Evolutionary conservation across 495 filamentous ascomycete genomes (phyloP), one percentile per base, ranked within the genome.

Genomic region (Lasiosphaeriaceae sp.): DNA sequence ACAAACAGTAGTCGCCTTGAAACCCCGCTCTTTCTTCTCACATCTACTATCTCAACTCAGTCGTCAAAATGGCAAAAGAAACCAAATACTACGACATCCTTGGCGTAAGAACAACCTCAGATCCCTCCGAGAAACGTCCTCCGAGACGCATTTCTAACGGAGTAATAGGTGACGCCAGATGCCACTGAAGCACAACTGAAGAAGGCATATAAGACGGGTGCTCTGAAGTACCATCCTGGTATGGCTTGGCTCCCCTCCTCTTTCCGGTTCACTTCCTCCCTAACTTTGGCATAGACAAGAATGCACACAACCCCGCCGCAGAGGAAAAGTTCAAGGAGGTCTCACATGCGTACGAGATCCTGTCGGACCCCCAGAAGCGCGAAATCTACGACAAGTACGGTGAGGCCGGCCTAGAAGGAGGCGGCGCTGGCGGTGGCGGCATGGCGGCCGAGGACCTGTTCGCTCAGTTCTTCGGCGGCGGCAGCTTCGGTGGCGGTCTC

Each of bases 261-360:
- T 19, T 14, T 11, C n/a, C n/a, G n/a, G n/a, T n/a, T n/a, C n/a
- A 23, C 16, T 24, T 39, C 24, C 7, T 16, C 44, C 20, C 41
- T 52, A 43, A 17, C 11, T 46, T 66, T 74, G 50, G 73, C 57
- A 7, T 63, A 96, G 94, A 98, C 76, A 98, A 98, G 82, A 97
- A 97, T 72, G 84, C 86, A 46, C 85, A 94, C 77, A 93, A 93
- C 78, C 92, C 92, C 41, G 89, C 90, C 23, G 90, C 94, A 44
- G 90, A 91, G 52, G 90, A 96, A 50, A 97, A 96, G 72, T 97
- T 99, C 84, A 97, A 97, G 77, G 93, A 97, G 66, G 81, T 97
- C 48, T 95, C 90, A 52, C 86, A 92, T 61, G 94, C 94, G 31
- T 97, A 97, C 72, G 95, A 99, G 76, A 83, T 90, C 60, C 85